Percentiles rank a stretch among this genome's conserved stretches.
Conservation (phyloP, 2,329 filamentous ascomycete species). For the Pestalotiopsis fici region DNA sequence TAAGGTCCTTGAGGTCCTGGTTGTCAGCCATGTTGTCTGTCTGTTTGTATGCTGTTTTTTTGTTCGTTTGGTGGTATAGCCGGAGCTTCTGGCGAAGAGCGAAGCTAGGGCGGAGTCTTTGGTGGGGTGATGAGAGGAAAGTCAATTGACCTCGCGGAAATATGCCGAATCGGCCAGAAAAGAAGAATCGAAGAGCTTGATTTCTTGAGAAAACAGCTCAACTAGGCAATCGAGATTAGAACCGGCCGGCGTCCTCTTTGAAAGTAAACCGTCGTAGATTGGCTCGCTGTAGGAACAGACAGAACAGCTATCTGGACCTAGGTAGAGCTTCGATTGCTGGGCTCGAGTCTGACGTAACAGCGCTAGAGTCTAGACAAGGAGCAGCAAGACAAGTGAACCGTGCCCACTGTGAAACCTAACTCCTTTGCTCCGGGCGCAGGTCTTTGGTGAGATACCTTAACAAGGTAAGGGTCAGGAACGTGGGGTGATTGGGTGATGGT, state of each 20-base stretch:
- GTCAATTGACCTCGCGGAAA: background rate
- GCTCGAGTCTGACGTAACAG: slow-evolving; percentile 8
- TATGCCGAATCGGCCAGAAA: background rate
- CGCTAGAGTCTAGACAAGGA: background rate
- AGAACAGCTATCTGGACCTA: background rate
- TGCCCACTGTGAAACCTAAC: background rate
- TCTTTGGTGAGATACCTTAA: background rate
- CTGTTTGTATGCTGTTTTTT: background rate
- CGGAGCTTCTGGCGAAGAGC: background rate
- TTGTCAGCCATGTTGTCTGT: slow-evolving; percentile 9
- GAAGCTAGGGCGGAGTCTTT: background rate
- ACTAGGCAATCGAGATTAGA: background rate
- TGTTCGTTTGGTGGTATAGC: background rate
- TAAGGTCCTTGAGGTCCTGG: slow-evolving; percentile 11
- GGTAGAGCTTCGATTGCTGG: background rate
- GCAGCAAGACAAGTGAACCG: background rate
- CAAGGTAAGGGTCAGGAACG: slow-evolving; percentile 4
- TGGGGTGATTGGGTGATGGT: background rate
- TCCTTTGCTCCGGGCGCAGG: background rate
- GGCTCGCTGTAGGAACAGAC: background rate
- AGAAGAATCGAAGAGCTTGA: background rate
- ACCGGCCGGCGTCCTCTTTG: background rate
- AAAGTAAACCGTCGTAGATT: background rate
- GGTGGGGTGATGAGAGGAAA: background rate
- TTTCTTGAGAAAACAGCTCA: background rate